Base-by-base conservation (phyloP, 495 filamentous ascomycete species). In the Penicillium riverlandense region DNA sequence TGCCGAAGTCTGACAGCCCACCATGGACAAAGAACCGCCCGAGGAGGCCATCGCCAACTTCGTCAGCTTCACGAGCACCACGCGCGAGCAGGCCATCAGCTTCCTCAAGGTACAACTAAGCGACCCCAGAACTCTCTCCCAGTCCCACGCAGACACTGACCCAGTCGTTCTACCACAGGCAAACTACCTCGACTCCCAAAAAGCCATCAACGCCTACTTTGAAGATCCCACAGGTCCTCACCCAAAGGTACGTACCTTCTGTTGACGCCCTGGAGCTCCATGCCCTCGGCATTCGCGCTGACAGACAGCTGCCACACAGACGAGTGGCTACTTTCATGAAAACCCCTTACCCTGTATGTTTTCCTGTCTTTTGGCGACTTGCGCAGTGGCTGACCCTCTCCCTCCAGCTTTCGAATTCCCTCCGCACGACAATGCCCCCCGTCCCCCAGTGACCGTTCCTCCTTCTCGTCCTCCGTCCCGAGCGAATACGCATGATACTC, bases 401-500 rank as follows among this genome's bases (percentile, higher is more conserved):
- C 8, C 15, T 40, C 39, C 28, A 84, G 79, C 73, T 13, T 82
- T 82, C 52, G 67, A 73, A 36, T 78, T 79, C 42, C 71, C 80
- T 45, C 65, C 71, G 27, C 59, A 76, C 43, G 78, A 84, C 45
- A 64, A 61, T 32, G 58, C 66, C 5, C 57, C 66, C 10, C 61
- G 69, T 40, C 57, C 61, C 6, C 57, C 68, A 28, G 54, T 67
- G 15, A 71, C 74, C 31, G 61, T 66, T 33, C 76, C 81, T 37
- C 81, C 80, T 0, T 82, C 86, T 9, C 79, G 85, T 40, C 85
- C 85, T 37, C 83, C 85, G 1, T 88, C 85, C 7, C 64, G 82
- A 58, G 66, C 77, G 5, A 82, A 79, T 49, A 77, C 63, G 13
- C 53, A 59, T 27, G 63, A 71, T 35, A 48, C 52, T 30, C 46